Evolutionary conservation across 2,329 filamentous ascomycete species (phyloP).

Genomic region (Epichloe baconii): DNA sequence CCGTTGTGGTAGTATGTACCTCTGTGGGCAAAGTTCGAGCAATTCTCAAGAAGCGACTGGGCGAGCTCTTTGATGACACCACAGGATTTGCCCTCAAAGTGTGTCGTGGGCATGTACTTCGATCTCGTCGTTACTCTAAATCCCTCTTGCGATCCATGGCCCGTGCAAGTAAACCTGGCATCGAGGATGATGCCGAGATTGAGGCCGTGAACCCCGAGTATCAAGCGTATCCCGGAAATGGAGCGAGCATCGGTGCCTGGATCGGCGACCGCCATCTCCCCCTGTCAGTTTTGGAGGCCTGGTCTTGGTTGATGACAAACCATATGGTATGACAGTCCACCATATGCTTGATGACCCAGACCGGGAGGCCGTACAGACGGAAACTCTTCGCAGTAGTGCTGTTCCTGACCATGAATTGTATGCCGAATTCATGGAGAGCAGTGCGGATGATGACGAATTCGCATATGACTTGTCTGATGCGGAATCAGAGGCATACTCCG

Average conservation of each 20-base stretch:
- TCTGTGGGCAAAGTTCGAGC: slow-evolving; percentile 61
- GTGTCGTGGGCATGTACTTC: slow-evolving; percentile 53
- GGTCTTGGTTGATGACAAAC: slow-evolving; percentile 69
- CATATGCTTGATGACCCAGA: slow-evolving; percentile 78
- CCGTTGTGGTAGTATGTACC: slow-evolving; percentile 64
- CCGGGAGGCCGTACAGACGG: slow-evolving; percentile 22
- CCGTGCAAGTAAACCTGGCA: background rate
- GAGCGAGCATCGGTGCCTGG: slow-evolving; percentile 88
- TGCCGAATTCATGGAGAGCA: slow-evolving; percentile 27
- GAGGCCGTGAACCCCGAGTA: slow-evolving; percentile 57
- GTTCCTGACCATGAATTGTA: slow-evolving; percentile 29
- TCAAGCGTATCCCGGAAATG: slow-evolving; percentile 67
- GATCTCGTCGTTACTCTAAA: slow-evolving; percentile 37
- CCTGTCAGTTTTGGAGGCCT: slow-evolving; percentile 86
- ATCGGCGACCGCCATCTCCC: slow-evolving; percentile 74
- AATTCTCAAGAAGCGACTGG: slow-evolving; percentile 57
- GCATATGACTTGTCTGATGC: slow-evolving; percentile 50
- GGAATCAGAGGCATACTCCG: slow-evolving; percentile 41
- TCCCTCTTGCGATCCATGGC: slow-evolving; percentile 20
- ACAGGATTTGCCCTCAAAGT: slow-evolving; percentile 56
- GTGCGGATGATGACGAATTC: slow-evolving; percentile 37
- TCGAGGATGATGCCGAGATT: slow-evolving; percentile 15
- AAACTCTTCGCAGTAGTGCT: slow-evolving; percentile 26
- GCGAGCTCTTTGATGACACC: slow-evolving; percentile 48
- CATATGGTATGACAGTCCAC: slow-evolving; percentile 91